A percentile compares a stretch with the other conserved stretches of the same genome.
Conservation (phyloP, 148 eudicot species). For the Limonium bicolor region DNA sequence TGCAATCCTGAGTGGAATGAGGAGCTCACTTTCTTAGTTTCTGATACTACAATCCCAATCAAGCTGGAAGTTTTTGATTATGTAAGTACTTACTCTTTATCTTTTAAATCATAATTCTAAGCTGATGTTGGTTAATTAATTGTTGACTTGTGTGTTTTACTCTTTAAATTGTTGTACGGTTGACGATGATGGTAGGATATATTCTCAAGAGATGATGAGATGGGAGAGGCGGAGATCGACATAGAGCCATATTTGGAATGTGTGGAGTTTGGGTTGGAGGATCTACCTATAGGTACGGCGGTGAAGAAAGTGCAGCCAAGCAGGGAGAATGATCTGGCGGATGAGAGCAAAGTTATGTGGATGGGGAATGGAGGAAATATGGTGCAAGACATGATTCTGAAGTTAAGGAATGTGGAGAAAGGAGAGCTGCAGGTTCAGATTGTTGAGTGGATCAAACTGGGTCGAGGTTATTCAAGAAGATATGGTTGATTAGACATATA, state of each 20-base stretch:
- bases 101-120: background rate
- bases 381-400: constrained; percentile 9
- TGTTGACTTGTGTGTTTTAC: background rate
- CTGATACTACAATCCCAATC: constrained; percentile 23
- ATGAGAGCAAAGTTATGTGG: constrained; percentile 12
- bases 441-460: constrained; percentile 9
- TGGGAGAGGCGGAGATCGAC: constrained; percentile 11
- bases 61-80: constrained; percentile 12
- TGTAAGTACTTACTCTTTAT: background rate
- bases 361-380: constrained; percentile 7
- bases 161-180: background rate
- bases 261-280: background rate
- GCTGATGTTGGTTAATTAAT: background rate
- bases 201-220: constrained; percentile 6
- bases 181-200: background rate
- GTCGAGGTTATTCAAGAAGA: no score
- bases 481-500: no score
- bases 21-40: constrained; percentile 33
- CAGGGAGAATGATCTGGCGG: constrained; percentile 3
- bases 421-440: constrained; percentile 6
- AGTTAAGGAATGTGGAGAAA: constrained; percentile 7
- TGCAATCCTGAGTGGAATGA: constrained; percentile 51
- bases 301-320: constrained; percentile 12
- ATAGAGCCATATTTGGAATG: constrained; percentile 10
- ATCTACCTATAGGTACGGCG: constrained; percentile 7